These are phyloP conservation scores for Fusarium subtropicale DNA, from an alignment of 2,329 filamentous ascomycete genomes.

Conservation along the genomic window DNA sequence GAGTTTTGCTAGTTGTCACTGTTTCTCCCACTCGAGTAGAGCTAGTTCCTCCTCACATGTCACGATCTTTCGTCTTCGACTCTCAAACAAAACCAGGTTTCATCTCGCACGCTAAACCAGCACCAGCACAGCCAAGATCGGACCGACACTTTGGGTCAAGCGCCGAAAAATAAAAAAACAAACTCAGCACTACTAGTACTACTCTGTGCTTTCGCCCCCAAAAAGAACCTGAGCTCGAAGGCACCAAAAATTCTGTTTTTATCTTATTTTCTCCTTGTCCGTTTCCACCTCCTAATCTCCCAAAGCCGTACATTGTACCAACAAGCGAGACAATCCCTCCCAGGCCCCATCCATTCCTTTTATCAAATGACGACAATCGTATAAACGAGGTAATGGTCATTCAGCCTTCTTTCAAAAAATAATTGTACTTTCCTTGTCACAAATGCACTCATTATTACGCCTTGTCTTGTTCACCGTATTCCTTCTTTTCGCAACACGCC, in stretches of 20 bases:
- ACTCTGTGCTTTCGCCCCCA: neutral
- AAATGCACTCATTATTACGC: slow-evolving; percentile 16
- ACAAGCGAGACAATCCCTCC: slow-evolving; percentile 2
- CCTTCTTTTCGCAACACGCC: neutral
- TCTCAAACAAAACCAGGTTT: neutral
- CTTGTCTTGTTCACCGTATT: neutral
- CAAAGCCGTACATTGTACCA: neutral
- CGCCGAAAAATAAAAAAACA: neutral
- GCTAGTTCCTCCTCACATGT: neutral
- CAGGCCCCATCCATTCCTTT: slow-evolving; percentile 15
- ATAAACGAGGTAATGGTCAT: neutral
- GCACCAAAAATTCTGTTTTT: slow-evolving; percentile 3
- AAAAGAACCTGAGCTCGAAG: neutral
- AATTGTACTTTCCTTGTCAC: neutral
- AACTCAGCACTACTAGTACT: neutral
- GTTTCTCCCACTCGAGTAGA: neutral
- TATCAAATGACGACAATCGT: slow-evolving; percentile 2
- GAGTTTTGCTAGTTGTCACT: too few relatives aligned
- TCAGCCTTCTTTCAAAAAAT: neutral
- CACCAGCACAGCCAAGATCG: neutral
- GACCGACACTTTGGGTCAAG: slow-evolving; percentile 7
- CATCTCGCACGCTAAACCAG: neutral
- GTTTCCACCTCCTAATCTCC: slow-evolving; percentile 1
- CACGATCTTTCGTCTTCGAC: neutral
- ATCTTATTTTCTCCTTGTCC: neutral